Conservation (phyloP, 805 yeast genomes). For the Kregervanrija pseudodelftensis region DNA sequence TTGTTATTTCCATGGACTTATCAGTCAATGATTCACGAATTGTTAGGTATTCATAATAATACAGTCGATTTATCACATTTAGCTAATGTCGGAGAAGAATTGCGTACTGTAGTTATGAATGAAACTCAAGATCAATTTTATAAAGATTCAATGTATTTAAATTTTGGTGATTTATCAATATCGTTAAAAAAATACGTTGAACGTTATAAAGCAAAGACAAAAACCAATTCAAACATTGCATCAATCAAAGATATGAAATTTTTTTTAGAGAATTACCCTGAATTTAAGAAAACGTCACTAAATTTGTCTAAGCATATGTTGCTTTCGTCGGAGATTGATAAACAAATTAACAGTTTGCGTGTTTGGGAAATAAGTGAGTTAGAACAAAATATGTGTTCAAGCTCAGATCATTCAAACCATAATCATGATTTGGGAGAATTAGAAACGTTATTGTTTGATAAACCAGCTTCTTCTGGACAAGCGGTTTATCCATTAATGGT, state of each 20-base stretch:
- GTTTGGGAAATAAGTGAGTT: conserved; percentile 85
- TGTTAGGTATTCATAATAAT: conserved; percentile 75
- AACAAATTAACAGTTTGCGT: conserved; percentile 53
- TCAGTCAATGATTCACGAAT: conserved; percentile 95
- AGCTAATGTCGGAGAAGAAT: conserved; percentile 50
- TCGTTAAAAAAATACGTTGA: conserved; percentile 78
- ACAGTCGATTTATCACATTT: conserved; percentile 59
- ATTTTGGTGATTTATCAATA: conserved; percentile 93
- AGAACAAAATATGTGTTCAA: conserved; percentile 78
- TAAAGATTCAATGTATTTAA: conserved; percentile 73
- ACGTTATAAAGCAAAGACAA: conserved; percentile 73
- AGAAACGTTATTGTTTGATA: conserved; percentile 42
- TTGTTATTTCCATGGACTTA: conserved; percentile 94
- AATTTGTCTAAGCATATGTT: conserved; percentile 92
- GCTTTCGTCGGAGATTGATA: conserved; percentile 78
- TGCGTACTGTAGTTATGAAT: conserved; percentile 57
- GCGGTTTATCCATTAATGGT: conserved; percentile 25
- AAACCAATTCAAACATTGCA: conserved; percentile 61
- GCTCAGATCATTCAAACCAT: conserved; percentile 36
- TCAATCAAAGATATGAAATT: conserved; percentile 86
- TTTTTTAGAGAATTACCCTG: conserved; percentile 90
- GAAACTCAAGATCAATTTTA: conserved; percentile 72
- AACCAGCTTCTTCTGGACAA: conserved; percentile 15
- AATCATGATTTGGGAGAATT: conserved; percentile 49
- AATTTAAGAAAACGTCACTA: conserved; percentile 78